Evolutionary conservation across 106 monocot genomes (phyloP).

Genomic region (Triglochin maritima): DNA sequence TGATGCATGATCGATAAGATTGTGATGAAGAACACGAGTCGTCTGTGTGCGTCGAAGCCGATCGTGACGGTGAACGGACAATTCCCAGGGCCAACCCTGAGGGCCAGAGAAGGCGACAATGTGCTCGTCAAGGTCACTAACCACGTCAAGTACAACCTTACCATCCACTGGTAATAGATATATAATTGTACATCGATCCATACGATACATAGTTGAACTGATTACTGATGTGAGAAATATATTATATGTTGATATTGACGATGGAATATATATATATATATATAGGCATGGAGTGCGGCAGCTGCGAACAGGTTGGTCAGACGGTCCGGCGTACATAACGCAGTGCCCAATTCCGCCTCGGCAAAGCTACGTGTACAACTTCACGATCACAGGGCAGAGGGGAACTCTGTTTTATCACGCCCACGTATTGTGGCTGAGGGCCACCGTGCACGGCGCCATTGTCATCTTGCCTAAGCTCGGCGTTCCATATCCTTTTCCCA

Average conservation of each 20-base stretch:
- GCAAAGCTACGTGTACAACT: slow-evolving; percentile 50
- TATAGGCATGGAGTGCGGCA: slow-evolving; percentile 65
- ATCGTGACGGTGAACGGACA: slow-evolving; percentile 54
- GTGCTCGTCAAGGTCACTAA: slow-evolving; percentile 62
- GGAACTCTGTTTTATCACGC: slow-evolving; percentile 69
- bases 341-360: slow-evolving; percentile 61
- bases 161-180: slow-evolving; percentile 51
- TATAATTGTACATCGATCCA: too few species aligned
- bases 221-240: too few species aligned
- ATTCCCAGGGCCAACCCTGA: slow-evolving; percentile 53
- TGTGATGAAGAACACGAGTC: slow-evolving; percentile 31
- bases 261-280: background rate
- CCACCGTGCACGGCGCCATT: slow-evolving; percentile 49
- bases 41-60: slow-evolving; percentile 41
- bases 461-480: slow-evolving; percentile 46
- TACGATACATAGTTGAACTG: background rate
- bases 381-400: slow-evolving; percentile 50
- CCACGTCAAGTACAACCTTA: slow-evolving; percentile 50
- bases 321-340: slow-evolving; percentile 68
- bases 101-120: slow-evolving; percentile 60
- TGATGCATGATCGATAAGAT: too few species aligned
- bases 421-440: slow-evolving; percentile 52
- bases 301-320: slow-evolving; percentile 48
- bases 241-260: background rate
- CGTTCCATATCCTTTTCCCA: slow-evolving; percentile 54